phyloP scores from a whole-genome alignment of 257 asterid species.

The Henckelia pumila region DNA sequence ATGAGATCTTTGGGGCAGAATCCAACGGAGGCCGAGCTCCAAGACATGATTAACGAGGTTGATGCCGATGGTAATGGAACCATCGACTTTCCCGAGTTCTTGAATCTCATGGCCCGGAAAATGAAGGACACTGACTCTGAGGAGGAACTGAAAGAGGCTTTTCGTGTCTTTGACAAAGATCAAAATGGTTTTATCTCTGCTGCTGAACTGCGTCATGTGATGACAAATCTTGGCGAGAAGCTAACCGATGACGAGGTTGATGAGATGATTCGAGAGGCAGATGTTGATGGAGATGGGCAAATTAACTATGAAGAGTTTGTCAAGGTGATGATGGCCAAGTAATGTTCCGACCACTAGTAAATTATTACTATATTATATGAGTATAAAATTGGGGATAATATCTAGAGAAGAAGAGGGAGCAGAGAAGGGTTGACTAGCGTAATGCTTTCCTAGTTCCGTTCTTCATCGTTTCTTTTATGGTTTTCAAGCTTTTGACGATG shows the following conservation, averaged over 20 bases:
- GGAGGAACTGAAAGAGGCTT: background rate
- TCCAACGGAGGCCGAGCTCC: background rate
- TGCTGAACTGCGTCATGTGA: background rate
- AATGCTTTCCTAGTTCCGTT: background rate
- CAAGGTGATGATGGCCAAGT: background rate
- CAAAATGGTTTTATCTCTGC: background rate
- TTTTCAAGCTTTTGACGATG: background rate
- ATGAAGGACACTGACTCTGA: background rate
- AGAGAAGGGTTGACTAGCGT: background rate
- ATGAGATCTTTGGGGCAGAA: background rate
- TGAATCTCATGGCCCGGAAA: background rate
- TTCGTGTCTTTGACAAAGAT: background rate
- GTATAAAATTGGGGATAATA: background rate
- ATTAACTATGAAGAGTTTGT: background rate
- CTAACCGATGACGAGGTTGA: background rate
- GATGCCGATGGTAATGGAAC: background rate
- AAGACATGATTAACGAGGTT: background rate
- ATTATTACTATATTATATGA: too few species aligned
- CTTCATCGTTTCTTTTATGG: background rate
- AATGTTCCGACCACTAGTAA: background rate
- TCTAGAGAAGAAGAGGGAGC: background rate
- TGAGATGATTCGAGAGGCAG: background rate
- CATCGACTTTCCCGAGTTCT: background rate
- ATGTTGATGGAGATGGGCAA: background rate
- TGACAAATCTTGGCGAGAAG: background rate